Evolutionary conservation across 345 rosid genomes (phyloP).

Genomic region (Geranium brycei): DNA sequence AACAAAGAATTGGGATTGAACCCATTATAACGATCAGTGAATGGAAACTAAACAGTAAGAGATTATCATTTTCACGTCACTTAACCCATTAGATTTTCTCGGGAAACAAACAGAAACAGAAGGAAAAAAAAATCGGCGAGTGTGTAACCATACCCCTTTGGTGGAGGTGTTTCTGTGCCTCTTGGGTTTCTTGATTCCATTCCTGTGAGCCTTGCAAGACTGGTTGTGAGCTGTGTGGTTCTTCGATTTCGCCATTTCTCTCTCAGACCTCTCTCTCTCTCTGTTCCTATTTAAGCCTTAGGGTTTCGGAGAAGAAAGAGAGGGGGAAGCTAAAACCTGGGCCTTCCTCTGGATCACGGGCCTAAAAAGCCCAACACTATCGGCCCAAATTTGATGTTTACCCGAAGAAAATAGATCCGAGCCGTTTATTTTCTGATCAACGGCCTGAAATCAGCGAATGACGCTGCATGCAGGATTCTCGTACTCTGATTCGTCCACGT

Average conservation of each 20-base stretch:
- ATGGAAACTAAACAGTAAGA: too few species aligned
- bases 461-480: background rate
- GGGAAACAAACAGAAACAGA: background rate
- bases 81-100: too few species aligned
- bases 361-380: background rate
- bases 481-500: background rate
- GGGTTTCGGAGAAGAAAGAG: too few species aligned
- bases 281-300: too few species aligned
- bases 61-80: too few species aligned
- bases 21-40: too few species aligned
- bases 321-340: too few species aligned
- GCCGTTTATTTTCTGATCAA: background rate
- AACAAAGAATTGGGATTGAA: too few species aligned
- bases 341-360: background rate
- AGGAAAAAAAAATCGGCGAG: background rate
- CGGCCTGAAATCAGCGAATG: background rate
- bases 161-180: slow-evolving; percentile 87
- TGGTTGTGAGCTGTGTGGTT: slow-evolving; percentile 99
- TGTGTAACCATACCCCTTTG: slow-evolving; percentile 52
- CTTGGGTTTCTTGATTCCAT: slow-evolving; percentile 95
- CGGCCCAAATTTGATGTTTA: background rate
- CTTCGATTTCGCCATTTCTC: slow-evolving; percentile 98
- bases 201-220: slow-evolving; percentile 91
- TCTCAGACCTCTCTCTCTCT: too few species aligned
- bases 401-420: background rate